A percentile compares a stretch with the other conserved stretches of the same genome.
Conservation (phyloP, 257 asterid genomes). For the Datura wrightii region DNA sequence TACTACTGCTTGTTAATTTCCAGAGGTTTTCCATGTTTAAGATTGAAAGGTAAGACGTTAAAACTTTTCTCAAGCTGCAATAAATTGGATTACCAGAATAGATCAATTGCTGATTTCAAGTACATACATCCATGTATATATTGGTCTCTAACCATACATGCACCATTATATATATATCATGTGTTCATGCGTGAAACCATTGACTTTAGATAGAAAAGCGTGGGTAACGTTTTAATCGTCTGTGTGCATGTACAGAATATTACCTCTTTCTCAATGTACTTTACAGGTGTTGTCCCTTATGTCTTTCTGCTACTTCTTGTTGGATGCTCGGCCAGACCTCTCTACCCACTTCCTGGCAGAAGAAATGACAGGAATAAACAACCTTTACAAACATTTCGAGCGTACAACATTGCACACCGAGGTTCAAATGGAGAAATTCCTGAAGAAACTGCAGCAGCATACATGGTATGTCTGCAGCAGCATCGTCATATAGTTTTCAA, state of each 20-base stretch:
- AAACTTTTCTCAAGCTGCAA: not conserved
- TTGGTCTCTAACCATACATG: not conserved
- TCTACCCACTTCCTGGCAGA: conserved; percentile 90
- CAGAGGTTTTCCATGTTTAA: conserved; percentile 8
- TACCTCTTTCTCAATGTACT: conserved; percentile 32
- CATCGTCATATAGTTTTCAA: not conserved
- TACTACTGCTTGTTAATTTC: not conserved
- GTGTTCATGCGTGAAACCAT: not conserved
- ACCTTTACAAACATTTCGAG: conserved; percentile 86
- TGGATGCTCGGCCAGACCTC: conserved; percentile 79
- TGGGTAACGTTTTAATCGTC: not conserved
- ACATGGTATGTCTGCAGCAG: conserved; percentile 55
- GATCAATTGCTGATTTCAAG: conserved; percentile 23
- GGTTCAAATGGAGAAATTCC: conserved; percentile 98
- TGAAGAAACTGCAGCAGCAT: conserved; percentile 89
- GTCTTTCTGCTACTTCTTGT: conserved; percentile 66
- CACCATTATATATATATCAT: not conserved
- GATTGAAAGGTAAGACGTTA: not conserved
- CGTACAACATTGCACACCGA: conserved; percentile 94
- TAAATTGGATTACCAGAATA: not conserved
- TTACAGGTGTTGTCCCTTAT: conserved; percentile 65
- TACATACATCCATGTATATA: not conserved
- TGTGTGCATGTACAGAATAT: not conserved
- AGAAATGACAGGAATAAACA: conserved; percentile 76
- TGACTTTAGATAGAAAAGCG: conserved; percentile 8